Percentiles rank a stretch among this genome's conserved stretches.
phyloP scores from a whole-genome alignment of 176 grass and related monocot genomes.

The Zea mays region DNA sequence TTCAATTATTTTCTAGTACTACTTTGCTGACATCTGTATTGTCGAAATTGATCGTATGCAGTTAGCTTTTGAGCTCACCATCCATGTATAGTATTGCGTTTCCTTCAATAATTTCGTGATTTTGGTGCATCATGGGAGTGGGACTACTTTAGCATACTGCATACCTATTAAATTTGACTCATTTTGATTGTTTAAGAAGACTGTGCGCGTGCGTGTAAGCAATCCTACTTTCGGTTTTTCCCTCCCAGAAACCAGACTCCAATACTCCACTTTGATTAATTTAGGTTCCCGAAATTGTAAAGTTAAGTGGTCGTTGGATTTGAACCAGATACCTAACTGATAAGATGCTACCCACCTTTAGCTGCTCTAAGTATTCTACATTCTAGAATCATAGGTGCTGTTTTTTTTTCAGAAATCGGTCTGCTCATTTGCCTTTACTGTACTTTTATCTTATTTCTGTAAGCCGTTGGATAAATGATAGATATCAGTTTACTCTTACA shows the following conservation, averaged over 20 bases:
- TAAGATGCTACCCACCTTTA: conserved; percentile 32
- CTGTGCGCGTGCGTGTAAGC: no score
- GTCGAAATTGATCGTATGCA: neutral
- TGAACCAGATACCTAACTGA: conserved; percentile 29
- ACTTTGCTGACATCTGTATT: neutral
- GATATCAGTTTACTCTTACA: conserved; percentile 33
- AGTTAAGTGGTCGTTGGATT: conserved; percentile 18
- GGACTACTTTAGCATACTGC: neutral
- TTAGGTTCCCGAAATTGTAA: neutral
- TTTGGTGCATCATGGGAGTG: conserved; percentile 7
- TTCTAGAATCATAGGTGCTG: neutral
- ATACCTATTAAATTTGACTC: neutral
- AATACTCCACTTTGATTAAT: conserved; percentile 24
- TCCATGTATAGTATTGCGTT: neutral
- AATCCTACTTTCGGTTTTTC: neutral
- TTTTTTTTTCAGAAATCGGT: neutral
- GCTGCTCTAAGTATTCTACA: conserved; percentile 26
- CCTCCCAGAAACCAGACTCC: neutral
- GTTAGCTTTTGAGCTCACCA: conserved; percentile 14
- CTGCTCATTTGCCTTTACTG: neutral
- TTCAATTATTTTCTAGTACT: neutral
- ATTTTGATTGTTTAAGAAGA: neutral
- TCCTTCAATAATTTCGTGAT: neutral
- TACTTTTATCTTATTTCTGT: no score
- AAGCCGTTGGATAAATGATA: no score